Percentiles rank a stretch among this genome's conserved stretches.
These are phyloP conservation scores for Chlamydomonas sphaeroides DNA, from an alignment of 139 green algal genomes.

Conservation along the genomic window DNA sequence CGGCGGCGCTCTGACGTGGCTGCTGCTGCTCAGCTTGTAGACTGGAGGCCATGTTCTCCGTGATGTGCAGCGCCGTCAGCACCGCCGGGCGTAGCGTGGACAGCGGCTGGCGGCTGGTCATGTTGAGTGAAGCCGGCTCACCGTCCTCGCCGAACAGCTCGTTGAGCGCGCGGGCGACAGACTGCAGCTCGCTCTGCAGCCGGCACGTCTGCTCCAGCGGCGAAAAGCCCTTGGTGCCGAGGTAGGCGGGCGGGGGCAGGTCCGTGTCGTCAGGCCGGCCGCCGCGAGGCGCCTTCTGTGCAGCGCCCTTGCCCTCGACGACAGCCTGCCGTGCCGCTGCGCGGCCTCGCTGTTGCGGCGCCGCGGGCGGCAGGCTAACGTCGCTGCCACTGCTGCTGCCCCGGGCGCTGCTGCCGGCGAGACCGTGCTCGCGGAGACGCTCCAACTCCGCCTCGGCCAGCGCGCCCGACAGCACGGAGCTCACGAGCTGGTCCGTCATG, in stretches of 20 bases:
- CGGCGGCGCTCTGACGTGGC: too few species aligned
- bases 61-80: background rate
- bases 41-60: background rate
- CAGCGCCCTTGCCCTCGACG: too few species aligned
- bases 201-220: conserved; percentile 9
- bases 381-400: background rate
- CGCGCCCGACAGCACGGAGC: conserved; percentile 1
- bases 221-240: background rate
- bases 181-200: background rate
- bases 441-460: conserved; percentile 22
- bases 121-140: background rate
- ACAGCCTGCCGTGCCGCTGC: too few species aligned
- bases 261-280: too few species aligned
- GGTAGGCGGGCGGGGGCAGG: background rate
- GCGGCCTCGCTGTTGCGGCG: too few species aligned
- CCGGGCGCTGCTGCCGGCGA: background rate
- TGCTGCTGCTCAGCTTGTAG: too few species aligned
- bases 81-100: conserved; percentile 3
- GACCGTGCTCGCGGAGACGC: background rate
- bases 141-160: conserved; percentile 1
- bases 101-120: background rate
- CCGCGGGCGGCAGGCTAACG: too few species aligned
- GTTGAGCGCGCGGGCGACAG: background rate
- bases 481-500: conserved; percentile 8
- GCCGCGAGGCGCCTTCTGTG: too few species aligned